phyloP scores from a whole-genome alignment of 257 asterid species.

The Salvia splendens region DNA sequence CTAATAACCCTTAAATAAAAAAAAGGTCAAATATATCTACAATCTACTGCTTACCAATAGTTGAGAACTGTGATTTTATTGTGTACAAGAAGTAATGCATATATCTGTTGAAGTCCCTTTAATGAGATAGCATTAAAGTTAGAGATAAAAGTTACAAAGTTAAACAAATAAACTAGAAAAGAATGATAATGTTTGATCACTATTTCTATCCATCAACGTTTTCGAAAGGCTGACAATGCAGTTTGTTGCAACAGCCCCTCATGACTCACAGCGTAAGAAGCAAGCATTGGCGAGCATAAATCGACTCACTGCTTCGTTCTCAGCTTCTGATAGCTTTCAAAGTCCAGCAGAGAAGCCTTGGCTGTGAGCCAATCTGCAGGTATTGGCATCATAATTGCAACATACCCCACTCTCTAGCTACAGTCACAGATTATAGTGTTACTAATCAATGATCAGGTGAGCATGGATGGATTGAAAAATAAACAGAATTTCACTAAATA shows the following conservation, averaged over 20 bases:
- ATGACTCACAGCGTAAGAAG: constrained; percentile 19
- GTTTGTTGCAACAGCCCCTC: neutral
- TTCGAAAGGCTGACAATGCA: neutral
- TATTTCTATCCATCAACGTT: neutral
- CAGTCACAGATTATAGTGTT: constrained; percentile 5
- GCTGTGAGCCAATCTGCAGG: constrained; percentile 81
- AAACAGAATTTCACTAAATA: too few relatives aligned
- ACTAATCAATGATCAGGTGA: constrained; percentile 9
- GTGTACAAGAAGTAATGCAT: too few relatives aligned
- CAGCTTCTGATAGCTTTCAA: constrained; percentile 56
- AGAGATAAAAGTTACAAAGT: too few relatives aligned
- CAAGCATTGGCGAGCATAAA: neutral
- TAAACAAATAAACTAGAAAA: neutral
- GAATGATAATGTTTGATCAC: neutral
- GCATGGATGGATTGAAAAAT: neutral
- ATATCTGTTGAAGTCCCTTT: too few relatives aligned
- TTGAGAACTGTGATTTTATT: too few relatives aligned
- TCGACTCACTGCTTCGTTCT: constrained; percentile 36
- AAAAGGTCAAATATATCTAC: too few relatives aligned
- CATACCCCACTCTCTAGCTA: constrained; percentile 87
- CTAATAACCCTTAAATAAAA: too few relatives aligned
- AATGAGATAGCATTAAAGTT: too few relatives aligned
- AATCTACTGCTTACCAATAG: too few relatives aligned
- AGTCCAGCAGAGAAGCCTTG: constrained; percentile 60
- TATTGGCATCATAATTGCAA: constrained; percentile 90